phyloP scores from a whole-genome alignment of 768 basidiomycete species.

The Leccinum barrowsii region DNA sequence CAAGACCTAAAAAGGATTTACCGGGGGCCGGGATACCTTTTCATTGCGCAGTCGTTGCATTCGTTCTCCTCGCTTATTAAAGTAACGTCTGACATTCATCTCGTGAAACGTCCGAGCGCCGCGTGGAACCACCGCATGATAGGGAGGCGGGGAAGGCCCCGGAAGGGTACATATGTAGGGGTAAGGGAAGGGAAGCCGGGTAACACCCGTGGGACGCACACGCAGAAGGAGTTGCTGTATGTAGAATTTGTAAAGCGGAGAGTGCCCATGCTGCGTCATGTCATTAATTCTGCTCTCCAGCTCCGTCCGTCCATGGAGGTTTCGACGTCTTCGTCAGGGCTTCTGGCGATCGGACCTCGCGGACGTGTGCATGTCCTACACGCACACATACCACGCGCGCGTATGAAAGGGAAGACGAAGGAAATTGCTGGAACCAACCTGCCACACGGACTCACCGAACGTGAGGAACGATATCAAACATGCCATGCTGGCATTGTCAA shows the following conservation, averaged over 20 bases:
- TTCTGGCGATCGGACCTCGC: conserved; percentile 17
- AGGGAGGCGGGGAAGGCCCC: not conserved
- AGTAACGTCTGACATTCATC: not conserved
- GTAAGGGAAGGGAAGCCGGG: not conserved
- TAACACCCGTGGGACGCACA: not conserved
- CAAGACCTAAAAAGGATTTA: conserved; percentile 12
- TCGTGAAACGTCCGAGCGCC: conserved; percentile 25
- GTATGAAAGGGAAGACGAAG: not conserved
- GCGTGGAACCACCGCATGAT: conserved; percentile 8
- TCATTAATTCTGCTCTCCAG: not conserved
- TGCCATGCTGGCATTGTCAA: not conserved
- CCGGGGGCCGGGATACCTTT: conserved; percentile 6
- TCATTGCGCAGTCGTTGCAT: not conserved
- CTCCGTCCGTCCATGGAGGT: conserved; percentile 1
- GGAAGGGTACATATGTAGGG: not conserved
- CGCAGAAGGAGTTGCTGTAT: not conserved
- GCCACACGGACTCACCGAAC: not conserved
- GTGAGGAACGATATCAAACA: not conserved
- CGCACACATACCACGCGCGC: not conserved
- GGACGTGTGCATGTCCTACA: not conserved
- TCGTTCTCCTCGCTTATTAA: not conserved
- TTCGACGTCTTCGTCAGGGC: not conserved
- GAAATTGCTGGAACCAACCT: not conserved
- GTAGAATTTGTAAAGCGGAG: not conserved
- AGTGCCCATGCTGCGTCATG: not conserved